Evolutionary conservation across 2,329 filamentous ascomycete species (phyloP).

Genomic region (Trematosphaeria pertusa): DNA sequence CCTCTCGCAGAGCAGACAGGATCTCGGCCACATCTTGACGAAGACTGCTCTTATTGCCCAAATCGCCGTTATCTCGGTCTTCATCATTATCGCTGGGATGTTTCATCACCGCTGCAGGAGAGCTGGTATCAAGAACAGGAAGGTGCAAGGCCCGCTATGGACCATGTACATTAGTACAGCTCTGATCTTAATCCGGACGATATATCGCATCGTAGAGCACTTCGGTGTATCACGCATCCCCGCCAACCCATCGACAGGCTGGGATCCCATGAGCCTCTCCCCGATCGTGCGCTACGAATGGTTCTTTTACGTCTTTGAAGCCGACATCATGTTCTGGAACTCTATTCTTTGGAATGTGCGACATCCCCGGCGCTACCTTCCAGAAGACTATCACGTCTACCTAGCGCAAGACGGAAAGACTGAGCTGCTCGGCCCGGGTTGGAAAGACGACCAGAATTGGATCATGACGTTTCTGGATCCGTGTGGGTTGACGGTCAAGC

Average conservation of each 20-base stretch:
- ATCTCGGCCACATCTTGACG: conserved; percentile 53
- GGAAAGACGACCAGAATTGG: conserved; percentile 30
- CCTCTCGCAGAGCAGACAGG: conserved; percentile 38
- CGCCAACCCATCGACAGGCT: conserved; percentile 39
- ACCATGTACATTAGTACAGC: conserved; percentile 55
- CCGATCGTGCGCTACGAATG: conserved; percentile 54
- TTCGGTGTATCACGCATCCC: conserved; percentile 57
- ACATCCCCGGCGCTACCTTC: conserved; percentile 58
- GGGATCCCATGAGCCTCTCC: conserved; percentile 42
- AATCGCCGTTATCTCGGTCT: conserved; percentile 54
- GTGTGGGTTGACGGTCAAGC: conserved; percentile 17
- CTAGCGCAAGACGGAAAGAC: conserved; percentile 40
- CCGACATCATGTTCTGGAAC: conserved; percentile 57
- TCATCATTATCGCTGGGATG: conserved; percentile 51
- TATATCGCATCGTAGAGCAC: conserved; percentile 60
- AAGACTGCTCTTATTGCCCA: conserved; percentile 59
- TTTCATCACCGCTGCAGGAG: conserved; percentile 54
- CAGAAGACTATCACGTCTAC: conserved; percentile 58
- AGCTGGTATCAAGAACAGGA: conserved; percentile 50
- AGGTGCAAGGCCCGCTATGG: conserved; percentile 50
- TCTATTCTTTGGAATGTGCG: conserved; percentile 57
- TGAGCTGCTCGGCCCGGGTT: conserved; percentile 29
- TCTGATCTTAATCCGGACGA: conserved; percentile 54
- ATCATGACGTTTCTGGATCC: conserved; percentile 34
- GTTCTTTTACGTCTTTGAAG: conserved; percentile 62